Evolutionary conservation across 768 basidiomycete genomes (phyloP).

Genomic region (Macrolepiota fuliginosa): DNA sequence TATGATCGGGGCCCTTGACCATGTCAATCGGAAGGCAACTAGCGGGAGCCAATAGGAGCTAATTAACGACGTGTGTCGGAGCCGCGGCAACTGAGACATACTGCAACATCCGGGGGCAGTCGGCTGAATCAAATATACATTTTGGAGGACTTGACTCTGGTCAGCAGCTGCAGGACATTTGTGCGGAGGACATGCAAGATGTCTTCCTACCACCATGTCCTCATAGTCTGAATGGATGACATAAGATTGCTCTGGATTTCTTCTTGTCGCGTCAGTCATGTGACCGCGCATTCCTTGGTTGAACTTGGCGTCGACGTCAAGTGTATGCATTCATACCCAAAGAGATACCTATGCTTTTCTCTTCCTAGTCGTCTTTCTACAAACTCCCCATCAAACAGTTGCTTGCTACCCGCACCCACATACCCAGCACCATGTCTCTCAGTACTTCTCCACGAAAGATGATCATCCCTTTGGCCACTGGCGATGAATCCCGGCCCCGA

Average conservation of each 20-base stretch:
- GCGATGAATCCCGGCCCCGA: conserved; percentile 53
- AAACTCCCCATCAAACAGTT: conserved; percentile 6
- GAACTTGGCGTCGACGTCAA: conserved; percentile 1
- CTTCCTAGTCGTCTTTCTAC: conserved; percentile 8
- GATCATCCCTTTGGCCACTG: conserved; percentile 62
- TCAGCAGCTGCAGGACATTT: background rate
- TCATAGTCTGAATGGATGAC: background rate
- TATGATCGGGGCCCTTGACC: background rate
- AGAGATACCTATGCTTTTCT: conserved; percentile 14
- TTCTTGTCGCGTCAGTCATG: conserved; percentile 4
- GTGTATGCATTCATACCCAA: conserved; percentile 2
- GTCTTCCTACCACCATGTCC: background rate
- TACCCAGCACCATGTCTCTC: conserved; percentile 49
- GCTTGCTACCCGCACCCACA: background rate
- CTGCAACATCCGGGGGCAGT: background rate
- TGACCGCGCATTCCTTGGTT: conserved; percentile 14
- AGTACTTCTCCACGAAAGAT: conserved; percentile 71
- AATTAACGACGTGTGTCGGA: background rate
- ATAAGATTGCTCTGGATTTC: conserved; percentile 2
- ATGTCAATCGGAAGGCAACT: background rate
- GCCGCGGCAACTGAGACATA: background rate
- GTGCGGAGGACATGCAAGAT: background rate
- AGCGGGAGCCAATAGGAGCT: background rate
- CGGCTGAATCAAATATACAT: background rate
- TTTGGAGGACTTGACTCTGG: too few species aligned